Evolutionary conservation across 768 basidiomycete genomes (phyloP).

Genomic region (Chalciporus sphaerocephalus): DNA sequence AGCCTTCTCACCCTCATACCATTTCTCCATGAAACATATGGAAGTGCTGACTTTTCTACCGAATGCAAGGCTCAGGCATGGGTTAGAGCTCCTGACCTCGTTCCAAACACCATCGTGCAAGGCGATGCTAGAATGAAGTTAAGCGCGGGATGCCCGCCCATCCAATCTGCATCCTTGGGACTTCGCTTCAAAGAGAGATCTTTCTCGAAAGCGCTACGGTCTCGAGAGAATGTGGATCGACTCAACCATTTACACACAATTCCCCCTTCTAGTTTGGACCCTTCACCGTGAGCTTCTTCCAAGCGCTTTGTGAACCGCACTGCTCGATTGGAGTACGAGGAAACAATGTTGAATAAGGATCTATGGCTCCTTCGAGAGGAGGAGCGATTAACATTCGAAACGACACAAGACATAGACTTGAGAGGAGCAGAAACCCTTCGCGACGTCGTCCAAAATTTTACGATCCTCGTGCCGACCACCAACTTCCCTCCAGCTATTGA

Average conservation of each 20-base stretch:
- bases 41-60: neutral
- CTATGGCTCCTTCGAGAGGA: slow-evolving; percentile 18
- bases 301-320: neutral
- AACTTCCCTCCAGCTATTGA: slow-evolving; percentile 18
- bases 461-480: slow-evolving; percentile 18
- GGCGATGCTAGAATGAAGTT: slow-evolving; percentile 16
- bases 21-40: neutral
- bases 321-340: neutral
- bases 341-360: slow-evolving; percentile 6
- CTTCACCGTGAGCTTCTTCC: neutral
- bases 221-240: neutral
- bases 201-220: slow-evolving; percentile 8
- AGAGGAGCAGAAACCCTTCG: neutral
- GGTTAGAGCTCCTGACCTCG: slow-evolving; percentile 21
- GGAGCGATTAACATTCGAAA: slow-evolving; percentile 17
- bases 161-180: slow-evolving; percentile 7
- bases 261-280: too few species aligned
- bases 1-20: slow-evolving; percentile 1
- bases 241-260: neutral
- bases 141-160: slow-evolving; percentile 10
- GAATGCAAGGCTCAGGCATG: slow-evolving; percentile 10
- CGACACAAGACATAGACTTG: slow-evolving; percentile 1
- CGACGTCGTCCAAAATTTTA: slow-evolving; percentile 10
- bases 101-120: slow-evolving; percentile 6
- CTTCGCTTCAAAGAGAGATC: slow-evolving; percentile 21